Base-by-base conservation (phyloP, 1,284 basidiomycete species). In the Porodaedalea pini region DNA sequence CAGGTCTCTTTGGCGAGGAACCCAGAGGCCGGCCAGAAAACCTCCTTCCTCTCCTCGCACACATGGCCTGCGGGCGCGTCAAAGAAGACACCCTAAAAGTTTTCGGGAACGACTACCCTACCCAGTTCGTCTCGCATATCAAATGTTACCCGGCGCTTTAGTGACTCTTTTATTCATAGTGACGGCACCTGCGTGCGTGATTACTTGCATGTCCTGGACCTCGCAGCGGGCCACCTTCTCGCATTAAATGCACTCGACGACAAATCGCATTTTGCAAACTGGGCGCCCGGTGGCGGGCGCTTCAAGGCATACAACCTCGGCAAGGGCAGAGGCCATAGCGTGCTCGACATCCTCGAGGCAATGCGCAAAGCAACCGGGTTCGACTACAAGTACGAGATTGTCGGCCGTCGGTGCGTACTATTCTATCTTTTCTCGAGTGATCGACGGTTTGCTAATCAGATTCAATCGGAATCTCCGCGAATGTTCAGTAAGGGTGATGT, bases 31-130 rank as follows among this genome's bases (percentile, higher is more conserved):
- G 92, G 63, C 97, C 97, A 4, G 94, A 92, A 59, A 99, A 99
- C 73, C 81, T 99, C 29, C 77, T 99, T 34, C 97, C 97, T 11
- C 77, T 99, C 6, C 84, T 99, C 41, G 91, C 94, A 3, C 94
- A 98, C 59, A 98, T 99, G 83, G 95, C 97, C 2, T 78, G 94
- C 54, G 97, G 97, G 41, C 87, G 94, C 62, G 85, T 95, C 66
- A 84, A 88, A 63, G 85, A 90, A 59, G 75, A 83, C 7, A 85
- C 82, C 5, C 78, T 99, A 57, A 90, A 94, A 70, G 92, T 99
- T 11, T 99, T 98, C 69, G 97, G 97, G 50, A 93, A 97, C 70
- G 94, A 99, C 74, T 99, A 98, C 73, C 94, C 95, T 27, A 99
- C 96, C 1, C 85, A 83, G 90, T 92, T 65, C 67, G 88, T 72